Base-by-base conservation (phyloP, 192 early-diverging fungal species). In the Phycomyces blakesleeanus region DNA sequence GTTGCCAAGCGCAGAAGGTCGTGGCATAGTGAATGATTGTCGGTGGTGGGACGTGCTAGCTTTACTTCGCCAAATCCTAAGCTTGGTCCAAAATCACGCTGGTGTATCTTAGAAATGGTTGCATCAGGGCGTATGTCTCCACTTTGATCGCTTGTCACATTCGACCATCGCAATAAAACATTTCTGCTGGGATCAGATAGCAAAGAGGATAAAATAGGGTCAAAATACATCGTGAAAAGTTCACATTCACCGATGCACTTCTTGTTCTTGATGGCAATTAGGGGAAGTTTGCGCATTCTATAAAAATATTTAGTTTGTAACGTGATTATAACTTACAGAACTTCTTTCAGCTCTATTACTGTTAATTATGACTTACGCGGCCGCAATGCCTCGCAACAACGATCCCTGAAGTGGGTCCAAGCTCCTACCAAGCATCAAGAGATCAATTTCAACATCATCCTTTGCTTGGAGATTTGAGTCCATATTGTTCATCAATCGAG, bases 121-220 rank as follows among this genome's bases (percentile, higher is more conserved):
- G 62, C 62, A 64, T 64, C 62, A 54, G 62, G 53, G 53, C 0
- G 53, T 27, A 25, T 55, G 3, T 55, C 27, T 26, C 53, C 27
- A 12, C 53, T 55, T 55, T 55, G 16, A 55, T 27, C 57, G 38
- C 57, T 49, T n/a, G 54, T 56, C 24, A 47, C 27, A 59, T 61
- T 49, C 40, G 56, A 66, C 57, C 55, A 66, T 66, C 64, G 21
- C 25, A 56, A 55, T 25, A 69, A 39, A 51, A 69, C n/a, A 51
- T 53, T 57, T 51, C 34, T 25, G 50, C 63, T 55, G 52, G 67
- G 61, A 34, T 69, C 55, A 8, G 29, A 44, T 58, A 69, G 63
- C 27, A 61, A 12, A 5, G 66, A 39, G 26, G 53, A 40, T 21
- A 61, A 26, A 29, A 63, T 21, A 22, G 67, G 59, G 50, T 69